Conservation (phyloP, 306 rosid species). For the Quercus robur region DNA sequence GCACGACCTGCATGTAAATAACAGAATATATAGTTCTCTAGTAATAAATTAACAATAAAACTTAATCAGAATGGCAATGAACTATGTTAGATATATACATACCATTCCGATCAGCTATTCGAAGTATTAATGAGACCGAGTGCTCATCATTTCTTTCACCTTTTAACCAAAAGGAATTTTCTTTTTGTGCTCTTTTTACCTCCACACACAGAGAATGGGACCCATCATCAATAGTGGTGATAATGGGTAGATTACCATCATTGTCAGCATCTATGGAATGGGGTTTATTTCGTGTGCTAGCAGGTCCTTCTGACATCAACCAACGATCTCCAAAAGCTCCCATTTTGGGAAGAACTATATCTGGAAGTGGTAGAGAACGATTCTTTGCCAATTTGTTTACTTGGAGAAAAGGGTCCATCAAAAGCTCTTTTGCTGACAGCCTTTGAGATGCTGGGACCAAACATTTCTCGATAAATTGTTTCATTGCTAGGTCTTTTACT, state of each 20-base stretch:
- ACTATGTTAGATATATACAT: slow-evolving; percentile 6
- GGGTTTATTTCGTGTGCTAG: slow-evolving; percentile 18
- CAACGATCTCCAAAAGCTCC: slow-evolving; percentile 49
- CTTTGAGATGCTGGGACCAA: slow-evolving; percentile 71
- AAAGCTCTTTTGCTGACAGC: slow-evolving; percentile 81
- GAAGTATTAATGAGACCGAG: slow-evolving; percentile 41
- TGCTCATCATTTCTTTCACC: slow-evolving; percentile 37
- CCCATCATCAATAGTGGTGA: slow-evolving; percentile 22
- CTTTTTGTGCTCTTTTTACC: slow-evolving; percentile 30
- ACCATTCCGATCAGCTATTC: slow-evolving; percentile 42
- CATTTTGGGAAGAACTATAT: slow-evolving; percentile 45
- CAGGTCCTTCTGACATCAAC: slow-evolving; percentile 54
- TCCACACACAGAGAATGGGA: slow-evolving; percentile 23
- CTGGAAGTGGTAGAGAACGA: slow-evolving; percentile 36
- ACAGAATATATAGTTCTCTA: neutral
- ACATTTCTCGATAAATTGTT: slow-evolving; percentile 77
- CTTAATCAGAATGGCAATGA: neutral
- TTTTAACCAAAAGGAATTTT: slow-evolving; percentile 36
- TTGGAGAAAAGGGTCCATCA: slow-evolving; percentile 74
- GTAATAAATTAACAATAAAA: neutral
- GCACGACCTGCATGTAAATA: slow-evolving; percentile 32
- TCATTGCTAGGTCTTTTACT: slow-evolving; percentile 65
- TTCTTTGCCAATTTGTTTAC: slow-evolving; percentile 24
- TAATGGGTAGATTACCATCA: slow-evolving; percentile 23
- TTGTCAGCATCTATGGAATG: slow-evolving; percentile 24